Percentiles rank a stretch among this genome's conserved stretches.
Evolutionary conservation across 495 filamentous ascomycete genomes (phyloP).

Genomic region (Bombardia bombarda): DNA sequence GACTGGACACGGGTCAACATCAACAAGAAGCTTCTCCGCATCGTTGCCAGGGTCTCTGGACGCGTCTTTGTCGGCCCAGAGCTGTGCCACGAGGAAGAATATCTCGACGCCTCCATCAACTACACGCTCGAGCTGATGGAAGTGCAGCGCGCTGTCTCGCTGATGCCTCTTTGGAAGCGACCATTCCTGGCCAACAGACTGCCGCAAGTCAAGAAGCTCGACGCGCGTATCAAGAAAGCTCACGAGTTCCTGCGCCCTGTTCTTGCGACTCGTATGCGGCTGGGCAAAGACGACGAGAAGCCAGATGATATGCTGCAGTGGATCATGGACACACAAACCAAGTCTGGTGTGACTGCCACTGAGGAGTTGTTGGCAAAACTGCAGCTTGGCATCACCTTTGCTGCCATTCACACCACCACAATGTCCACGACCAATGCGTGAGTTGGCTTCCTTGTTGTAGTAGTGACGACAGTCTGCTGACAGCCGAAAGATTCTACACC

Average conservation of each 20-base stretch:
- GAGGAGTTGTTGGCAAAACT: slow-evolving; percentile 21
- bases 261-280: slow-evolving; percentile 15
- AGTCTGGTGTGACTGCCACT: slow-evolving; percentile 11
- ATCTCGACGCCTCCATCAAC: slow-evolving; percentile 47
- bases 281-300: slow-evolving; percentile 10
- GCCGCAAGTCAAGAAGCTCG: slow-evolving; percentile 22
- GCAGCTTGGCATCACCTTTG: slow-evolving; percentile 39
- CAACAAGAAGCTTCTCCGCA: slow-evolving; percentile 31
- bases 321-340: slow-evolving; percentile 23
- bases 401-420: slow-evolving; percentile 43
- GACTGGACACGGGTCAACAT: slow-evolving; percentile 36
- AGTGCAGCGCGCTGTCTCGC: slow-evolving; percentile 20
- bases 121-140: slow-evolving; percentile 46
- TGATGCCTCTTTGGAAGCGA: slow-evolving; percentile 22
- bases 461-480: too few relatives aligned
- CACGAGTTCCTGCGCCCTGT: slow-evolving; percentile 22
- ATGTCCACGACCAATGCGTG: slow-evolving; percentile 36
- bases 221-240: slow-evolving; percentile 18
- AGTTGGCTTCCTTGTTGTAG: too few relatives aligned
- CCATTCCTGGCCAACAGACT: slow-evolving; percentile 23
- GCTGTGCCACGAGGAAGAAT: slow-evolving; percentile 46
- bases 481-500: too few relatives aligned
- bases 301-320: slow-evolving; percentile 34
- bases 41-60: slow-evolving; percentile 51
- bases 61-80: slow-evolving; percentile 49